A percentile compares a stretch with the other conserved stretches of the same genome.
These are phyloP conservation scores for Phytopythium delawarense DNA, from an alignment of 352 stramenopile genomes.

Conservation along the genomic window DNA sequence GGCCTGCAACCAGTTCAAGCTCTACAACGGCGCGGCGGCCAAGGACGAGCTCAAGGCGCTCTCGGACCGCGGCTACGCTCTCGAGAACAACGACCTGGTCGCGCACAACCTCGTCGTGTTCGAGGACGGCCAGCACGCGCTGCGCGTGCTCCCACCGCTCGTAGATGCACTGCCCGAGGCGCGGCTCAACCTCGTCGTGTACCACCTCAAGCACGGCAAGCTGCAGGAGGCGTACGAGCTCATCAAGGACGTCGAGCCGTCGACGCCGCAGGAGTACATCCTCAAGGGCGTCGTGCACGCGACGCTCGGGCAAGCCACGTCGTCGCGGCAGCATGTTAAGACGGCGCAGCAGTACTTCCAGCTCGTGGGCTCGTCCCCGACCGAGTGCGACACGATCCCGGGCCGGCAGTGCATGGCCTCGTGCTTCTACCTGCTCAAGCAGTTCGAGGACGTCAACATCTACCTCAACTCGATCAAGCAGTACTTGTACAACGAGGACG, in stretches of 20 bases:
- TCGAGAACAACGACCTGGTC: slow-evolving; percentile 93
- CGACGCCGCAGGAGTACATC: slow-evolving; percentile 92
- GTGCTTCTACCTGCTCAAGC: slow-evolving; percentile 95
- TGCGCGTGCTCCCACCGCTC: slow-evolving; percentile 90
- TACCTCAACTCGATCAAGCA: slow-evolving; percentile 97
- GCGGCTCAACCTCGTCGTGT: slow-evolving; percentile 94
- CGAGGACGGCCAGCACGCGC: slow-evolving; percentile 90
- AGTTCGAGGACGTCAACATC: slow-evolving; percentile 97
- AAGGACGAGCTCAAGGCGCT: slow-evolving; percentile 93
- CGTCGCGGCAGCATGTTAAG: slow-evolving; percentile 90
- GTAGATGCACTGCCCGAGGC: slow-evolving; percentile 93
- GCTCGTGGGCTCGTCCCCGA: slow-evolving; percentile 91
- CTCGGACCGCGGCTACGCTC: slow-evolving; percentile 85
- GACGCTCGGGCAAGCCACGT: slow-evolving; percentile 85
- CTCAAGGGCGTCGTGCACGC: slow-evolving; percentile 91
- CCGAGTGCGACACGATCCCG: slow-evolving; percentile 96
- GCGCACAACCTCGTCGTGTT: slow-evolving; percentile 97
- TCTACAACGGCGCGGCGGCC: slow-evolving; percentile 95
- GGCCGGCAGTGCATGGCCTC: slow-evolving; percentile 97
- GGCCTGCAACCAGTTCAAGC: slow-evolving; percentile 95
- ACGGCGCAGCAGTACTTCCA: slow-evolving; percentile 94
- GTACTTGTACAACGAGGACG: slow-evolving; percentile 95
- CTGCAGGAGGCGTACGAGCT: slow-evolving; percentile 93
- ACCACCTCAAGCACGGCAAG: slow-evolving; percentile 91
- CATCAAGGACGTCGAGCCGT: slow-evolving; percentile 93